phyloP scores from a whole-genome alignment of 371 early-diverging fungal genomes.

The Mucor mucedo region DNA sequence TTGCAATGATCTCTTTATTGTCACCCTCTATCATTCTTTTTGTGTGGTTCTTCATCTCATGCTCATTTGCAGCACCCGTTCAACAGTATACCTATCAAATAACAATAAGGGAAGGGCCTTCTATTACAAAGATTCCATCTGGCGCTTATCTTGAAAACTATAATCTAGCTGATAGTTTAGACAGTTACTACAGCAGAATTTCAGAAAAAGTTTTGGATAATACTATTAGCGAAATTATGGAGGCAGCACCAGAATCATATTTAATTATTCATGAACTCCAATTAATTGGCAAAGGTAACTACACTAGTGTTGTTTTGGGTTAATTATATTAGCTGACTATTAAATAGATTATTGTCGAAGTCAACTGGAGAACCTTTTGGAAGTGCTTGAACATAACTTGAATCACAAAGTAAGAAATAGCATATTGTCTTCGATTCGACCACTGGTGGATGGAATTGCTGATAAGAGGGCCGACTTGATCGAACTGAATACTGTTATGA shows the following conservation, averaged over 20 bases:
- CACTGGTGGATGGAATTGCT: slow-evolving; percentile 32
- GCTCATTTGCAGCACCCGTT: slow-evolving; percentile 14
- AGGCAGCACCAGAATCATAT: slow-evolving; percentile 23
- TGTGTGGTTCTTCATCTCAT: background rate
- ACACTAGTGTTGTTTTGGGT: background rate
- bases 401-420: slow-evolving; percentile 26
- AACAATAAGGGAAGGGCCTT: no score
- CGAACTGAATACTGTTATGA: slow-evolving; percentile 29
- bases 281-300: slow-evolving; percentile 20
- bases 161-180: slow-evolving; percentile 4
- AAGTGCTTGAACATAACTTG: slow-evolving; percentile 31
- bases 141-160: background rate
- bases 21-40: background rate
- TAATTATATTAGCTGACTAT: background rate
- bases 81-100: slow-evolving; percentile 4
- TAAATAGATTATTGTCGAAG: slow-evolving; percentile 26
- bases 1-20: background rate
- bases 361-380: slow-evolving; percentile 26
- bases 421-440: slow-evolving; percentile 34
- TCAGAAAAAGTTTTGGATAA: slow-evolving; percentile 8
- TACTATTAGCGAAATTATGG: slow-evolving; percentile 19
- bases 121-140: no score
- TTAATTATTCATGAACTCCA: slow-evolving; percentile 33
- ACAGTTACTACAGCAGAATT: slow-evolving; percentile 11
- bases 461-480: background rate